Base-by-base conservation (phyloP, 495 filamentous ascomycete species). In the Glonium stellatum region DNA sequence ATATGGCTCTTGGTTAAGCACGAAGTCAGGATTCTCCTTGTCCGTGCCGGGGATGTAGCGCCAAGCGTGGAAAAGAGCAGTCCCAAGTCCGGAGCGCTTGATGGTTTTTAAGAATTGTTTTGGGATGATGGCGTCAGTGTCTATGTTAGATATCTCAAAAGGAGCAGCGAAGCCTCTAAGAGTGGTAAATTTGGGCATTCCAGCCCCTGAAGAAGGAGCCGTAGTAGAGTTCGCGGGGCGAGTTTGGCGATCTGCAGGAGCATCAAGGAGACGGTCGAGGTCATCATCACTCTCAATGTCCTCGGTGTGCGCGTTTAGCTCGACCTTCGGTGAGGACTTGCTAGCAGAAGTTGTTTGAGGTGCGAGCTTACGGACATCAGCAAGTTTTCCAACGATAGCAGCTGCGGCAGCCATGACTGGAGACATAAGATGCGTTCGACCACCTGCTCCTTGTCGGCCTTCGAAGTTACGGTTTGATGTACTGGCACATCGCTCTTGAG, bases 81-180 rank as follows among this genome's bases (percentile, higher is more conserved):
- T 79, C 55, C 91, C 91, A 15, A 98, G 85, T 55, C 93, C 93
- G 5, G 93, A 96, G 44, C 93, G 88, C 80, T 98, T 97, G 76
- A 98, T 98, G 42, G 93, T 98, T 78, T 98, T 98, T 55, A 98
- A 80, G 80, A 97, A 98, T 73, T 98, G 93, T 72, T 98, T 98
- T 60, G 93, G 93, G 59, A 98, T 98, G 73, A 98, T 98, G 66
- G 92, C 92, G 68, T 98, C 93, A 31, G 93, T 98, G 75, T 98
- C 93, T 69, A 97, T 83, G 68, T 98, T 98, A 62, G 84, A 79
- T 57, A 86, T 83, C 60, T 96, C 88, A 74, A 98, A 77, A 5
- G 91, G 90, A 9, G 91, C 93, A 10, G 90, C 91, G 59, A 95
- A 85, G 58, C 93, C 93, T 75, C 86, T 90, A 63, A 95, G 81